phyloP scores from a whole-genome alignment of 257 asterid genomes.

The Solanum pimpinellifolium region DNA sequence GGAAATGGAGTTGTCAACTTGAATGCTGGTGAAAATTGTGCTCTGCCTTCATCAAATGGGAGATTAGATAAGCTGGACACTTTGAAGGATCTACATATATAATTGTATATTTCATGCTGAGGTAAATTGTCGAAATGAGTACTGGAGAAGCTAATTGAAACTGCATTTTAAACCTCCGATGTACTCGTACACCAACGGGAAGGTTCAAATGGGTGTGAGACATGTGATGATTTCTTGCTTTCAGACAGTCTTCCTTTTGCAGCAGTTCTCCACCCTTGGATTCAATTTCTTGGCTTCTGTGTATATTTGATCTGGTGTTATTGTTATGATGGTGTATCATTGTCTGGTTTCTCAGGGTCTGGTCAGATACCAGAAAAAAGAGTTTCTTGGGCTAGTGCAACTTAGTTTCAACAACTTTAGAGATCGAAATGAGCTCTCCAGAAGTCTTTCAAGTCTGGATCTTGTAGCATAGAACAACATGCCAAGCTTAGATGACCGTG shows the following conservation, averaged over 20 bases:
- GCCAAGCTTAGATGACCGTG: not conserved
- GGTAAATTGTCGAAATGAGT: constrained; percentile 5
- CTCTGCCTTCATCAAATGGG: constrained; percentile 43
- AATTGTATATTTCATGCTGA: constrained; percentile 9
- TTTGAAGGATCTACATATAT: constrained; percentile 43
- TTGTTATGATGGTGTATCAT: not conserved
- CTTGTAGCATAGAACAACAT: constrained; percentile 2
- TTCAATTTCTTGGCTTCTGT: not conserved
- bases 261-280: not conserved
- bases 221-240: not conserved
- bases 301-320: not conserved
- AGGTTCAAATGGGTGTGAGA: not conserved
- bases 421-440: not conserved
- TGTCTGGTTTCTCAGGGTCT: not conserved
- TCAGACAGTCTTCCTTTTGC: not conserved
- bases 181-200: constrained; percentile 7
- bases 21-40: constrained; percentile 10
- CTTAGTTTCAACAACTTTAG: not conserved
- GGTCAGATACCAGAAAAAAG: not conserved
- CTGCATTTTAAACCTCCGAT: constrained; percentile 9
- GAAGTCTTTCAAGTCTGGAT: not conserved
- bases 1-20: constrained; percentile 39
- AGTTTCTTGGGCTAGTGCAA: not conserved
- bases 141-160: not conserved
- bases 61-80: constrained; percentile 38